Conservation (phyloP, 1,284 basidiomycete species). For the Fereydounia khargensis region DNA sequence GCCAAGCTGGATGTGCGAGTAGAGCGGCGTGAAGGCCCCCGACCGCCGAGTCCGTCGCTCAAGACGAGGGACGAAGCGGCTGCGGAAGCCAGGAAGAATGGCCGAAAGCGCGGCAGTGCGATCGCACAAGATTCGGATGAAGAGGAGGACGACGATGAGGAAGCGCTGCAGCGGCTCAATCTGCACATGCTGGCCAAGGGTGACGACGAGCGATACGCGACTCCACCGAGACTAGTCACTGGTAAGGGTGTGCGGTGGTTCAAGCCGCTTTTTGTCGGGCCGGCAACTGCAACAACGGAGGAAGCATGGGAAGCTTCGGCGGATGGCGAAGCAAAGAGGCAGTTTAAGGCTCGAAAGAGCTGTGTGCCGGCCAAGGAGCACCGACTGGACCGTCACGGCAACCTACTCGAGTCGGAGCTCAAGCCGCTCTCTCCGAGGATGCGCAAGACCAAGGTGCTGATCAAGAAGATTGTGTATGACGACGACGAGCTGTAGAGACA, state of each 20-base stretch:
- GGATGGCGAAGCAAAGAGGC: neutral
- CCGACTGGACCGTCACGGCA: neutral
- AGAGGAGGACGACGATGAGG: neutral
- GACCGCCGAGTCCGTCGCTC: neutral
- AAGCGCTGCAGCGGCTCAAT: neutral
- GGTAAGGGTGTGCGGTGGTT: neutral
- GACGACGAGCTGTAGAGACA: no score
- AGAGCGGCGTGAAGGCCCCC: neutral
- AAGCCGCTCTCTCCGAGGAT: neutral
- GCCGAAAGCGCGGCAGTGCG: no score
- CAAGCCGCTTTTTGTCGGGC: neutral
- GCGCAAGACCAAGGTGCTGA: neutral
- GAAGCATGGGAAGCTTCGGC: neutral
- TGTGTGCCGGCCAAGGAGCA: neutral
- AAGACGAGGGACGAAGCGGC: neutral
- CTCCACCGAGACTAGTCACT: neutral
- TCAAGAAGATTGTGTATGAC: constrained; percentile 1
- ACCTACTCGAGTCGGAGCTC: neutral
- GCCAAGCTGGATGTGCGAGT: neutral
- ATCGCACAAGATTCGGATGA: neutral
- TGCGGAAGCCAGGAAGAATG: neutral
- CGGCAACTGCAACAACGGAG: neutral
- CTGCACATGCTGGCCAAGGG: neutral
- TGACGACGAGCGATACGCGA: constrained; percentile 2
- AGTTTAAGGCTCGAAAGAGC: neutral